Evolutionary conservation across 306 rosid species (phyloP).

Genomic region (Acacia melanoxylon): DNA sequence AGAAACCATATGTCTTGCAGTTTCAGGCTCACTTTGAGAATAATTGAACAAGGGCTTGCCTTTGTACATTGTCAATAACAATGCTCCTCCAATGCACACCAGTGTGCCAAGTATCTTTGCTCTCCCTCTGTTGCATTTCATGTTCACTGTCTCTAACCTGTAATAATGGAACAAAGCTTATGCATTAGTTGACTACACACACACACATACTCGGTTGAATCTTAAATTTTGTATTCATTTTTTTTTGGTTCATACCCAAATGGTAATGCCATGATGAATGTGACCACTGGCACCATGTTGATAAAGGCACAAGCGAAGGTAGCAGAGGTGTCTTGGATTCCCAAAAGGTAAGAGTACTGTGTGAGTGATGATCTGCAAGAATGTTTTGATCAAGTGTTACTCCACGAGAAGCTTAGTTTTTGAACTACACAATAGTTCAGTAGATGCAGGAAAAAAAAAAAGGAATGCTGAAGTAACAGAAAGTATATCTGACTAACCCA

Average conservation of each 20-base stretch:
- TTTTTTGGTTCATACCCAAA: slow-evolving; percentile 52
- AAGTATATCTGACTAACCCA: slow-evolving; percentile 56
- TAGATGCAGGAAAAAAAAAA: background rate
- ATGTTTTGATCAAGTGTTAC: background rate
- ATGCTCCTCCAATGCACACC: slow-evolving; percentile 74
- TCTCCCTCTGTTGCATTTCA: slow-evolving; percentile 69
- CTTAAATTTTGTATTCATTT: background rate
- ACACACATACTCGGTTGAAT: background rate
- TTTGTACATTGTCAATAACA: slow-evolving; percentile 60
- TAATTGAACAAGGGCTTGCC: slow-evolving; percentile 55
- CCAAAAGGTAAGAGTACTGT: slow-evolving; percentile 82
- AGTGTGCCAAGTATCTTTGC: slow-evolving; percentile 75
- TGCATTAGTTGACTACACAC: background rate
- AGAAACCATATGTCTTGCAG: slow-evolving; percentile 14
- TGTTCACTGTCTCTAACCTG: slow-evolving; percentile 75
- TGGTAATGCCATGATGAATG: slow-evolving; percentile 82
- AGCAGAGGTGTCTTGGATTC: slow-evolving; percentile 88
- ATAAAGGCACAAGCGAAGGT: slow-evolving; percentile 85
- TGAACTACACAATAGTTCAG: background rate
- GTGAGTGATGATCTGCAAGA: slow-evolving; percentile 69
- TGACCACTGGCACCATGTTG: slow-evolving; percentile 77
- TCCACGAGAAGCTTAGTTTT: too few species aligned
- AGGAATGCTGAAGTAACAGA: background rate
- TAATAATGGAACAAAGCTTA: background rate
- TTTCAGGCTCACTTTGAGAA: slow-evolving; percentile 29